Evolutionary conservation across 2,329 filamentous ascomycete genomes (phyloP), one percentile per base, ranked within the genome.

Genomic region (Akanthomyces muscarius): DNA sequence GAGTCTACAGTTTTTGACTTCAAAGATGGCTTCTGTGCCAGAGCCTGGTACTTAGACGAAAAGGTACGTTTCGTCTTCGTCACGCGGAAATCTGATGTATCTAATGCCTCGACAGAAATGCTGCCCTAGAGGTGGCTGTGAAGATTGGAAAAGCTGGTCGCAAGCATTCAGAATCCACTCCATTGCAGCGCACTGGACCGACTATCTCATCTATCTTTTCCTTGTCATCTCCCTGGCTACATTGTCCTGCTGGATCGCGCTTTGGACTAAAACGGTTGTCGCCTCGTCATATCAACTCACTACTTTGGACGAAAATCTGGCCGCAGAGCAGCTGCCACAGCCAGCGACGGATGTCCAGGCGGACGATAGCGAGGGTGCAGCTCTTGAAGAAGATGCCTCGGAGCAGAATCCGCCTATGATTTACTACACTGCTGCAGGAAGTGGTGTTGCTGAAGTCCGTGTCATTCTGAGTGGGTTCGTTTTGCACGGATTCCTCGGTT

Each of bases 381-480:
- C 70, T 6, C 73, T 73, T 28, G 64, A 80, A 71, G 65, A 79
- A 73, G 23, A 79, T n/a, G 54, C 64, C 2, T 76, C 66, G 65
- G 75, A 60, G 66, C 74, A 61, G 65, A 70, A 71, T 1, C 84
- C 89, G 2, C 90, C 91, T 1, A 96, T 96, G 89, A 84, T 94
- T 5, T 99, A 97, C 76, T 99, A 97, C 74, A 93, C 95, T 8
- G 95, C 94, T 64, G 94, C 94, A 48, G 95, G 95, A 55, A 97
- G 92, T 76, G 95, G 95, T 69, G 95, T 99, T 14, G 95, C 95
- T 7, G 95, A 99, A 77, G 94, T 98, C 62, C 93, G 95, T 67
- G 95, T 98, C 64, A 98, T 98, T 64, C 84, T 98, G n/a, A 97
- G 92, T 70, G 95, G 95, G 6, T 99, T 98, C 71, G 94, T 99